Evolutionary conservation across 140 eudicot genomes (phyloP).

Genomic region (Stevia rebaudiana): DNA sequence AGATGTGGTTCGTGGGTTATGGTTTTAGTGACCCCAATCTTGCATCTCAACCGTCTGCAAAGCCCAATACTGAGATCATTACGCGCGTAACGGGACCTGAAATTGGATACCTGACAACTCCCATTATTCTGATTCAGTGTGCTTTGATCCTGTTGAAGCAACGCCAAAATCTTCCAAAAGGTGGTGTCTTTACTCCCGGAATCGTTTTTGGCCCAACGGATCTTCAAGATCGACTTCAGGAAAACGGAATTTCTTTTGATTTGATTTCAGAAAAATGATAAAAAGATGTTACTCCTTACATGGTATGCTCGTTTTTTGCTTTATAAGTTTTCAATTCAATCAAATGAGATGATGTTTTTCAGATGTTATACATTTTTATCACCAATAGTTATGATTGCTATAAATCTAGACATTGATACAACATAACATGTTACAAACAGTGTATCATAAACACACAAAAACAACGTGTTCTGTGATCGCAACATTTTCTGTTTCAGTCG

Average conservation of each 20-base stretch:
- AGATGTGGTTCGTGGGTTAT: conserved; percentile 91
- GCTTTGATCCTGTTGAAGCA: conserved; percentile 55
- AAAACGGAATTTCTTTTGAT: conserved; percentile 80
- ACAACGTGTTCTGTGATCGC: not conserved
- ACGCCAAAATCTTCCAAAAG: conserved; percentile 72
- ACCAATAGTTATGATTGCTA: not conserved
- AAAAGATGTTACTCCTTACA: conserved; percentile 12
- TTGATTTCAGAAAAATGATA: conserved; percentile 21
- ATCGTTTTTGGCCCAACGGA: conserved; percentile 77
- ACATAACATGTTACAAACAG: not conserved
- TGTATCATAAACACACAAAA: conserved; percentile 5
- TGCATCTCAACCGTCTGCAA: conserved; percentile 35
- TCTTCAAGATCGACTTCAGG: conserved; percentile 76
- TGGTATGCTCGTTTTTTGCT: conserved; percentile 15
- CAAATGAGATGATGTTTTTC: not conserved
- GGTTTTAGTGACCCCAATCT: conserved; percentile 56
- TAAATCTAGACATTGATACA: not conserved
- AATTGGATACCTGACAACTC: conserved; percentile 87
- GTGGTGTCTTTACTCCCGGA: conserved; percentile 87
- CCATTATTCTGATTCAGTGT: conserved; percentile 75
- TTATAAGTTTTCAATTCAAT: conserved; percentile 1
- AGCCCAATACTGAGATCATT: conserved; percentile 64
- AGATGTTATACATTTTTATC: not conserved
- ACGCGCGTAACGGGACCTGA: conserved; percentile 94
- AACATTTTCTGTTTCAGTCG: conserved; percentile 34